Percentiles rank a stretch among this genome's conserved stretches.
These are phyloP conservation scores for Colletotrichum costaricense DNA, from an alignment of 2,329 filamentous ascomycete genomes.

Conservation along the genomic window DNA sequence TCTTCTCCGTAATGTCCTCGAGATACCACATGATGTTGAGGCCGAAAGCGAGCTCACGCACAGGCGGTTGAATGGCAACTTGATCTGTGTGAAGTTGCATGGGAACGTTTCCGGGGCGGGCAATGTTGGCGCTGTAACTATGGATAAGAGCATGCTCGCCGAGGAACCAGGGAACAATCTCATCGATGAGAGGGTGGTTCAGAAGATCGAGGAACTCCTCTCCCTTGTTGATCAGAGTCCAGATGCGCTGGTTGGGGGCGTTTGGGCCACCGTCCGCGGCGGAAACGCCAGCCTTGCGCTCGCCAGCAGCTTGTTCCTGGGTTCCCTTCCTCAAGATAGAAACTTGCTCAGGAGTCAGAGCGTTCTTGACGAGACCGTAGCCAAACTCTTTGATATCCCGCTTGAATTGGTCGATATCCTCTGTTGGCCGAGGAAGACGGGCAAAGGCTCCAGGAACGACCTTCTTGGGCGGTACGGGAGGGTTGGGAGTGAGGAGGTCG, in stretches of 20 bases:
- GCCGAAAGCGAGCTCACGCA: background rate
- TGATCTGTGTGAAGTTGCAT: background rate
- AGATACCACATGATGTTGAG: background rate
- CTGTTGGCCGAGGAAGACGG: background rate
- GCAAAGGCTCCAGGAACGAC: background rate
- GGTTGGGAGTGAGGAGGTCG: background rate
- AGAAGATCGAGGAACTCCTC: conserved; percentile 16
- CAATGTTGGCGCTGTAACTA: too few relatives aligned
- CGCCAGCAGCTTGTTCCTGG: conserved; percentile 14
- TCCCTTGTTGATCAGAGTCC: conserved; percentile 22
- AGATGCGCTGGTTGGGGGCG: conserved; percentile 7
- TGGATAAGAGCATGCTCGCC: background rate
- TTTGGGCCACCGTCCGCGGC: background rate
- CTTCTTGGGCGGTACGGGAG: background rate
- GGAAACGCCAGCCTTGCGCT: background rate
- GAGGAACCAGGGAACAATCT: conserved; percentile 13
- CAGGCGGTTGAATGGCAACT: background rate
- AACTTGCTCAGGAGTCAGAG: conserved; percentile 3
- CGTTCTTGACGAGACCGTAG: conserved; percentile 23
- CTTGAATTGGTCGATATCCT: conserved; percentile 23
- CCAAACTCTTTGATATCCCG: conserved; percentile 17
- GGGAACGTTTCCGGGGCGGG: background rate
- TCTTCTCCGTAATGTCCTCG: background rate
- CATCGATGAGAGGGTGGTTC: conserved; percentile 24
- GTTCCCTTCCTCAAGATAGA: conserved; percentile 10